Evolutionary conservation across 371 early-diverging fungal genomes (phyloP), one percentile per base, ranked within the genome.

Genomic region (Mucor piriformis): DNA sequence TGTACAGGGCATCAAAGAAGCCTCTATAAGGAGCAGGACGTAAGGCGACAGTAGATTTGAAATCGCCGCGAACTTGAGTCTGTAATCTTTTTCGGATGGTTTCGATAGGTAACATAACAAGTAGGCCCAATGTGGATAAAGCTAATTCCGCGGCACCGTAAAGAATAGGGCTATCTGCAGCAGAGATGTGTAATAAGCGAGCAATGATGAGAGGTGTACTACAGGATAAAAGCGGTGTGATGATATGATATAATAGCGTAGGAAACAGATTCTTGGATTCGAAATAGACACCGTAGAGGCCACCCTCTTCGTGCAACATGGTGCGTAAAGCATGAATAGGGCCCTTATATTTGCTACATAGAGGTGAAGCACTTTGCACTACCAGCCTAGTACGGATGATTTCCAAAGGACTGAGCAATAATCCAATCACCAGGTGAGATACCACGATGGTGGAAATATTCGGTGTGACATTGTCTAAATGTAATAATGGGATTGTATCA

Each of bases 1-100:
- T 82, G 58, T 86, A 86, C 7, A 84, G 53, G 50, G 94, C 92
- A 67, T 97, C 93, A 21, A 83, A 54, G 61, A 95, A 71, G 10
- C 95, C 94, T 10, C 88, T 79, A 70, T 98, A 98, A 6, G 93
- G 95, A n/a, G 92, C 75, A 44, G 83, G 80, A 12, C 90, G 81
- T 11, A 84, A 61, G 15, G 83, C 83, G 12, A 98, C 95, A 24
- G 86, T 74, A 1, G 93, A 83, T 29, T 88, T 84, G 63, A 90
- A 93, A 44, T 76, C 80, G 8, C 72, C 73, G 2, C 10, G 74
- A 42, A 79, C 72, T 70, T 96, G 96, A 38, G 88, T 86, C 50
- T 92, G 91, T 42, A 98, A 70, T 8, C 98, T 77, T 43, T 88
- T 84, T 8, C 94, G 83, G 46, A 93, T 83, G 5, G 95, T 96